Evolutionary conservation across 164 flowering plant species (phyloP), one percentile per base, ranked within the genome.

Genomic region (Brasenia schreberi): DNA sequence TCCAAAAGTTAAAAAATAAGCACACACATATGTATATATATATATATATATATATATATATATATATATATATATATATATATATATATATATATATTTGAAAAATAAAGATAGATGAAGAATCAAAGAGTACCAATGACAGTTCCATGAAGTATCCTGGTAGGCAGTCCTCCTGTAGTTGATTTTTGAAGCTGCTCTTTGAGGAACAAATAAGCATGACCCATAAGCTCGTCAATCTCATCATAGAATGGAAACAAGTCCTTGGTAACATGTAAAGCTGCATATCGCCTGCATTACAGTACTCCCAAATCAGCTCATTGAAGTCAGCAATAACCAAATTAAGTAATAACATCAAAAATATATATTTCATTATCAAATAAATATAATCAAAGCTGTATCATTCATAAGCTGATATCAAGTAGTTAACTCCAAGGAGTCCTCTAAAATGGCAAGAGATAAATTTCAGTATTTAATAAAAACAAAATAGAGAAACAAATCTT

Each of bases 101-200:
- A 23, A 23, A 23, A 11, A 43, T 44, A 52, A 62, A 19, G 43
- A 23, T 6, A 16, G 7, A 43, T 10, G 64, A 58, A 61, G 64
- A 39, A 18, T 23, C 27, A 71, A 39, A 45, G 12, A 77, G 65
- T 27, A 90, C 97, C 94, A 5, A 90, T 90, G 17, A 90, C 83
- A 56, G 89, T 84, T 70, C 92, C 94, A 70, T 86, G 97, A 70
- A 90, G 92, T 67, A 90, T 74, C 60, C 84, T 87, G 58, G 86
- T 80, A 69, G 86, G 76, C 12, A 45, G 53, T 7, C 11, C 12
- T 63, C 83, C 82, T 52, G 90, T 66, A 7, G 76, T 70, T 69
- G 87, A 78, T 72, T 73, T 80, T 67, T 86, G 83, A 66, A 87
- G 93, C 70, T 90, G 92, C 75, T 90, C 94, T 70, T 87, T 90